Evolutionary conservation across 257 asterid species (phyloP).

Genomic region (Apocynum venetum): DNA sequence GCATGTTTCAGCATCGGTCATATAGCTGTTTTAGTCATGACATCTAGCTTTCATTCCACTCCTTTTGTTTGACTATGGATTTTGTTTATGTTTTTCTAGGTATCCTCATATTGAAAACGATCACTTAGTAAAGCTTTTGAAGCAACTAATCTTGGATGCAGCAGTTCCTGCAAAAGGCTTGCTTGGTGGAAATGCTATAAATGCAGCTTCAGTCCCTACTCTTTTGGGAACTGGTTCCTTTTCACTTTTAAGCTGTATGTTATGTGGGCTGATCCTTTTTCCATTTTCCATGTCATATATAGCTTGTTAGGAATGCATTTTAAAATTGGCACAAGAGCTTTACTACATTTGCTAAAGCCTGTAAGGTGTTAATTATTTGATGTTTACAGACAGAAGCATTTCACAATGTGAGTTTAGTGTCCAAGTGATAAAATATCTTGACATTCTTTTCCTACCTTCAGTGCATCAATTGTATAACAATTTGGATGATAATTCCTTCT

Average conservation of each 20-base stretch:
- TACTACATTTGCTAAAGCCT: not conserved
- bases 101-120: slow-evolving; percentile 79
- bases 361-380: not conserved
- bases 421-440: not conserved
- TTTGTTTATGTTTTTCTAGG: slow-evolving; percentile 35
- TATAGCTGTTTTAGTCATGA: not conserved
- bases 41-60: not conserved
- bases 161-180: slow-evolving; percentile 47
- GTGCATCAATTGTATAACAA: not conserved
- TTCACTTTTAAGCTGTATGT: slow-evolving; percentile 73
- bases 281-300: slow-evolving; percentile 4
- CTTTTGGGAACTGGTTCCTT: slow-evolving; percentile 84
- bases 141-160: slow-evolving; percentile 64
- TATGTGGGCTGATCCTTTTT: slow-evolving; percentile 10
- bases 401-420: not conserved
- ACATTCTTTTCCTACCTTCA: not conserved
- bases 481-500: not conserved
- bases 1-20: not conserved
- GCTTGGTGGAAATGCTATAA: slow-evolving; percentile 44
- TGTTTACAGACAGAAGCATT: not conserved
- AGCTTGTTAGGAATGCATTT: not conserved
- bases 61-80: slow-evolving; percentile 9
- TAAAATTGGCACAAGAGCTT: not conserved
- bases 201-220: slow-evolving; percentile 91
- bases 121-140: slow-evolving; percentile 92